phyloP scores from a whole-genome alignment of 1,284 basidiomycete species.

The Bondarzewia mesenterica region DNA sequence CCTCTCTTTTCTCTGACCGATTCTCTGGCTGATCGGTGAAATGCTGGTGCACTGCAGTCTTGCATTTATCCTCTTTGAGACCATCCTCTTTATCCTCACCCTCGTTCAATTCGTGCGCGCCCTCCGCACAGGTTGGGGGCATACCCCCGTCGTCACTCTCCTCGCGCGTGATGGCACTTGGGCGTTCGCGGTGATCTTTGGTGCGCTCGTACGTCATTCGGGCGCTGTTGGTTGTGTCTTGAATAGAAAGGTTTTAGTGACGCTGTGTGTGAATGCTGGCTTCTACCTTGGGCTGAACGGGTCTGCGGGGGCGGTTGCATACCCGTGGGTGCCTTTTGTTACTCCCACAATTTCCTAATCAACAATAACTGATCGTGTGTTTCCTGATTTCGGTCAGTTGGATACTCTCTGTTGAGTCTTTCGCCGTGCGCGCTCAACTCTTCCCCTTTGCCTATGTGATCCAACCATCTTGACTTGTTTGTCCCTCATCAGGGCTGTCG shows the following conservation, averaged over 20 bases:
- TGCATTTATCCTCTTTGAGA: constrained; percentile 27
- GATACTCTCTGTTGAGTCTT: constrained; percentile 5
- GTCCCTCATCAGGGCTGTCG: constrained; percentile 1
- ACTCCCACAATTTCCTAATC: not conserved
- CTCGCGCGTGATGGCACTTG: constrained; percentile 29
- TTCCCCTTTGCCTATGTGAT: not conserved
- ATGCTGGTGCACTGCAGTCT: constrained; percentile 15
- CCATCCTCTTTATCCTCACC: constrained; percentile 26
- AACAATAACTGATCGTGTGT: not conserved
- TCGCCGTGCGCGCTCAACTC: not conserved
- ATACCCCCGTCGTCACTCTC: constrained; percentile 22
- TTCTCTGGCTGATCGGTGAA: not conserved
- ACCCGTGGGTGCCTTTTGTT: not conserved
- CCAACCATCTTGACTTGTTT: no score
- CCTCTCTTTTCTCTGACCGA: not conserved
- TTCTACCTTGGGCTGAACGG: constrained; percentile 1
- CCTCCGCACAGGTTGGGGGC: constrained; percentile 22
- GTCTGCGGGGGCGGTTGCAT: not conserved
- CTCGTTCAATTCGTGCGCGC: constrained; percentile 23
- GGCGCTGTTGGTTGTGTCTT: not conserved
- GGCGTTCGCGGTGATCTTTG: constrained; percentile 19
- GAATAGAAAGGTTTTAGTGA: not conserved
- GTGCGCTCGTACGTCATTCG: constrained; percentile 11
- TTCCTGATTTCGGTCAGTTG: not conserved
- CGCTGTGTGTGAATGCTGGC: not conserved